Evolutionary conservation across 805 yeast genomes (phyloP).

Genomic region (Candida rishiriensis): DNA sequence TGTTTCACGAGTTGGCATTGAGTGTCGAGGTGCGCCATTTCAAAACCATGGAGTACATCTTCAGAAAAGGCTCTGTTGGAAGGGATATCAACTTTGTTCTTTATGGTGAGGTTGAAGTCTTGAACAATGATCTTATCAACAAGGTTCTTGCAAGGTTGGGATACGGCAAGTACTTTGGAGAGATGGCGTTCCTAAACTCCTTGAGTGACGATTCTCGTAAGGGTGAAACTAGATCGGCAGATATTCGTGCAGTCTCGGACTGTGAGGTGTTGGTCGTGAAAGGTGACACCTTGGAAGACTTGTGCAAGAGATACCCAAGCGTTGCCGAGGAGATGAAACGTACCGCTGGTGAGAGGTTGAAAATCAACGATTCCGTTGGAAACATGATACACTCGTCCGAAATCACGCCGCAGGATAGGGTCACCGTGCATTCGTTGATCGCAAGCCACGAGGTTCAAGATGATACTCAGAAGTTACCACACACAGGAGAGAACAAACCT

Average conservation of each 20-base stretch:
- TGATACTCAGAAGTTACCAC: neutral
- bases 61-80: slow-evolving; percentile 55
- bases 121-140: slow-evolving; percentile 35
- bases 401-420: slow-evolving; percentile 16
- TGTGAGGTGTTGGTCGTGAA: slow-evolving; percentile 59
- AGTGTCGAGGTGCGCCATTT: slow-evolving; percentile 53
- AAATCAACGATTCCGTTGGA: slow-evolving; percentile 26
- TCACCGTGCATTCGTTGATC: slow-evolving; percentile 16
- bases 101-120: slow-evolving; percentile 67
- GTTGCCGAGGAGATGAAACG: slow-evolving; percentile 54
- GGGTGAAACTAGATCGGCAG: slow-evolving; percentile 49
- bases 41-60: slow-evolving; percentile 55
- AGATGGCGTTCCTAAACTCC: slow-evolving; percentile 61
- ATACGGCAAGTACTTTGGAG: slow-evolving; percentile 69
- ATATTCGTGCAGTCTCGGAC: slow-evolving; percentile 55
- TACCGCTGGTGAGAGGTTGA: slow-evolving; percentile 53
- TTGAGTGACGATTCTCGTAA: slow-evolving; percentile 26
- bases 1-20: slow-evolving; percentile 60
- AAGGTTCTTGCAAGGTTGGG: slow-evolving; percentile 53
- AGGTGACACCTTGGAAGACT: slow-evolving; percentile 46
- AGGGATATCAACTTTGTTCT: slow-evolving; percentile 64
- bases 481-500: slow-evolving; percentile 1
- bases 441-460: slow-evolving; percentile 8
- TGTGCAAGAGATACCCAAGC: slow-evolving; percentile 55
- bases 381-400: slow-evolving; percentile 19